Conservation (phyloP, 1,284 basidiomycete genomes). For the Cutaneotrichosporon sp. region DNA sequence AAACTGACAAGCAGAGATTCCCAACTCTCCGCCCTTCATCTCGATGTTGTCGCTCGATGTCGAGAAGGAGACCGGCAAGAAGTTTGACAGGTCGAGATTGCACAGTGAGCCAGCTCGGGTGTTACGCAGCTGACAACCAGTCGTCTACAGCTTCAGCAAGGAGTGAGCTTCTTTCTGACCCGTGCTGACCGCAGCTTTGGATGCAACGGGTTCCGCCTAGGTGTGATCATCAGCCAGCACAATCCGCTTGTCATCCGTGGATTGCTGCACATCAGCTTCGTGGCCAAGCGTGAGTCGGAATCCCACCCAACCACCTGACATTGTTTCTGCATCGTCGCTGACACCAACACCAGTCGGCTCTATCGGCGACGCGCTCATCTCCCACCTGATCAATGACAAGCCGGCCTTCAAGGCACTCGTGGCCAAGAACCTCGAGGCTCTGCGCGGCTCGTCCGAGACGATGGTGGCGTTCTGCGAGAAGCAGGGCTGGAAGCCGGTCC, state of each 20-base stretch:
- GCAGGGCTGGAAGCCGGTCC: slow-evolving; percentile 41
- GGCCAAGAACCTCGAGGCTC: slow-evolving; percentile 32
- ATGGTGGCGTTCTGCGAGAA: slow-evolving; percentile 43
- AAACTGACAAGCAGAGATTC: slow-evolving; percentile 27
- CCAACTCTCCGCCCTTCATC: slow-evolving; percentile 46
- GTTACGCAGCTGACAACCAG: slow-evolving; percentile 22
- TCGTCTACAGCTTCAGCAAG: slow-evolving; percentile 52
- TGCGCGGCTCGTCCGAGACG: slow-evolving; percentile 42
- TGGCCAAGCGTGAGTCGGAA: slow-evolving; percentile 41
- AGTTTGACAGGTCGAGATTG: slow-evolving; percentile 49
- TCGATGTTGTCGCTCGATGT: slow-evolving; percentile 53
- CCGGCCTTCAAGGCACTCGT: slow-evolving; percentile 35
- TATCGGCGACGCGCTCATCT: slow-evolving; percentile 48
- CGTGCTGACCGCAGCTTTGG: slow-evolving; percentile 46
- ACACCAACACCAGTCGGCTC: slow-evolving; percentile 38
- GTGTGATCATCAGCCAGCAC: slow-evolving; percentile 50
- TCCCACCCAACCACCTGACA: background rate
- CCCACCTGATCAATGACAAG: slow-evolving; percentile 39
- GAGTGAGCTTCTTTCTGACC: slow-evolving; percentile 35
- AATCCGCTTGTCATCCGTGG: slow-evolving; percentile 50
- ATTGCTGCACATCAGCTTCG: slow-evolving; percentile 45
- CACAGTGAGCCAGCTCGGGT: slow-evolving; percentile 35
- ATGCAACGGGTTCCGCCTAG: slow-evolving; percentile 53
- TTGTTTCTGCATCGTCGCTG: background rate
- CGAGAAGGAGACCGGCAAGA: slow-evolving; percentile 47